Conservation (phyloP, 164 flowering plant genomes). For the Santalum album region DNA sequence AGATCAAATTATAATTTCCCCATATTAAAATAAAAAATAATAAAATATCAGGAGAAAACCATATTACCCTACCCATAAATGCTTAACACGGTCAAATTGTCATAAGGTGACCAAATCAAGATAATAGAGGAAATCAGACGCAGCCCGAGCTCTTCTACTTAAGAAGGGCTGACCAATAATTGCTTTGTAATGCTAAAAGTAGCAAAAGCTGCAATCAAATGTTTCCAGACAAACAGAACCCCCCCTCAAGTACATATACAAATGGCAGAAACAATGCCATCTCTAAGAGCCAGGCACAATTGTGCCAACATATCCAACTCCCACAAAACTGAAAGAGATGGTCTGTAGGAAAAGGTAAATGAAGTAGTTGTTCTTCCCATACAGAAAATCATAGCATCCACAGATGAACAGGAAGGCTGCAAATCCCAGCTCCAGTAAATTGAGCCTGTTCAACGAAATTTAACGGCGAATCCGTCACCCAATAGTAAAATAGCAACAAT, state of each 20-base stretch:
- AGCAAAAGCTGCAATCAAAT: slow-evolving; percentile 11
- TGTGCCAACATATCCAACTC: slow-evolving; percentile 79
- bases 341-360: slow-evolving; percentile 74
- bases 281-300: slow-evolving; percentile 40
- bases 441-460: slow-evolving; percentile 39
- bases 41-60: no score
- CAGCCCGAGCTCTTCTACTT: no score
- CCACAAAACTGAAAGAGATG: slow-evolving; percentile 49
- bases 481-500: no score
- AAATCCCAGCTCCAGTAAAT: slow-evolving; percentile 57
- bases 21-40: no score
- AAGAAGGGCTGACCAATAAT: no score
- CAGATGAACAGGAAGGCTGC: slow-evolving; percentile 61
- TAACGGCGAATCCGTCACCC: no score
- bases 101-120: no score
- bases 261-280: slow-evolving; percentile 8
- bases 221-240: slow-evolving; percentile 10
- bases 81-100: no score
- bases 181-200: slow-evolving; percentile 9
- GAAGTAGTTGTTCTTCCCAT: slow-evolving; percentile 73
- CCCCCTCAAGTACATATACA: slow-evolving; percentile 4
- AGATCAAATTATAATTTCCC: no score
- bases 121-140: no score
- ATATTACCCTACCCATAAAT: no score
- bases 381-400: slow-evolving; percentile 65